Evolutionary conservation across 257 asterid species (phyloP).

Genomic region (Penstemon newberryi): DNA sequence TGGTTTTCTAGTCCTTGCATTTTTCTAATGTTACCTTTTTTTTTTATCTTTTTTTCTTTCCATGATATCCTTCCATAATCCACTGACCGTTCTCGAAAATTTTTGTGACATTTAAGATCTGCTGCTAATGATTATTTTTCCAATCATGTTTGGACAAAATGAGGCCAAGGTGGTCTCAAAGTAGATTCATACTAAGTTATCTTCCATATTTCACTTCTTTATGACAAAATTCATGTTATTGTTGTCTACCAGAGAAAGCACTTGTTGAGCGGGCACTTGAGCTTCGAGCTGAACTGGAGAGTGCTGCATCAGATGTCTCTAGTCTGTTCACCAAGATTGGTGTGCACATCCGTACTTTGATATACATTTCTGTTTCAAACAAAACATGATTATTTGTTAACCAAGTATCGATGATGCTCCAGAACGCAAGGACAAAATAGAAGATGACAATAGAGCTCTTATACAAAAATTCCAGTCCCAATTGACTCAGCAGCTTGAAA

Average conservation of each 20-base stretch:
- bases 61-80: no score
- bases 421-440: slow-evolving; percentile 94
- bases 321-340: slow-evolving; percentile 93
- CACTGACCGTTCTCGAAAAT: not conserved
- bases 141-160: slow-evolving; percentile 11
- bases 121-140: slow-evolving; percentile 1
- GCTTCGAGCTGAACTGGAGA: slow-evolving; percentile 89
- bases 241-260: slow-evolving; percentile 70
- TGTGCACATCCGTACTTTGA: slow-evolving; percentile 38
- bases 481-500: slow-evolving; percentile 83
- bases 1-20: no score
- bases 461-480: slow-evolving; percentile 80
- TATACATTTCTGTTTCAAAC: not conserved
- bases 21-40: no score
- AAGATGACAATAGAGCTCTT: slow-evolving; percentile 79
- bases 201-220: not conserved
- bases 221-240: slow-evolving; percentile 20
- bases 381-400: slow-evolving; percentile 22
- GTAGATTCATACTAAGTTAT: not conserved
- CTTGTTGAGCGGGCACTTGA: slow-evolving; percentile 85
- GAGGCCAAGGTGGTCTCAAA: not conserved
- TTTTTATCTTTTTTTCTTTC: no score
- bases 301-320: slow-evolving; percentile 83
- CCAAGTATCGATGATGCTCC: slow-evolving; percentile 29
- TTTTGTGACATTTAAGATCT: slow-evolving; percentile 2